Conservation (phyloP, 805 yeast species). For the Candida boleticola region DNA sequence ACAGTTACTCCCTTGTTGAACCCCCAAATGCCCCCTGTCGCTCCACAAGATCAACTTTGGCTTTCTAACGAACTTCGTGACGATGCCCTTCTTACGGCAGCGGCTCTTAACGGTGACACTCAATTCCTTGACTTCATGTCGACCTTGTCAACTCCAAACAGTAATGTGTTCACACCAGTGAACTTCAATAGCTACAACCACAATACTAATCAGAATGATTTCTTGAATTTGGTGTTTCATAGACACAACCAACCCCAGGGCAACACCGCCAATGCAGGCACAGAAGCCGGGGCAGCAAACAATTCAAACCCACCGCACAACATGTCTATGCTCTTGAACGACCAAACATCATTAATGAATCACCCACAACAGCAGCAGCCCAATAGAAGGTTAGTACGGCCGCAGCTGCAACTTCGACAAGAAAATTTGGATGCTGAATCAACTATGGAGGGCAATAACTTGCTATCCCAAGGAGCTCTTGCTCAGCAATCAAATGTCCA, state of each 20-base stretch:
- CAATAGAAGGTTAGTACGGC: background rate
- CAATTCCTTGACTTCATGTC: constrained; percentile 55
- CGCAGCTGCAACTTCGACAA: background rate
- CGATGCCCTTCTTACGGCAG: constrained; percentile 71
- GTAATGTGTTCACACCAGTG: constrained; percentile 5
- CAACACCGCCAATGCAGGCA: constrained; percentile 3
- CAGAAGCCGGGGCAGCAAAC: background rate
- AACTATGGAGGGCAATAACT: background rate
- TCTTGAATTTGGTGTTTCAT: constrained; percentile 54
- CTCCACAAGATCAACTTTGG: constrained; percentile 54
- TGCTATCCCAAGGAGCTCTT: background rate
- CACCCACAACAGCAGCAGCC: constrained; percentile 2
- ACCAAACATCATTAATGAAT: background rate
- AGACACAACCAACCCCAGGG: constrained; percentile 25
- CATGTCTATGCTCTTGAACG: constrained; percentile 16
- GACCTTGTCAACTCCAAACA: constrained; percentile 13
- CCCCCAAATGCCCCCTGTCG: background rate
- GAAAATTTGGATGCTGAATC: background rate
- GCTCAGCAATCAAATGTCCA: too few relatives aligned
- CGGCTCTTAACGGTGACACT: constrained; percentile 62
- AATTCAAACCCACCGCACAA: constrained; percentile 6
- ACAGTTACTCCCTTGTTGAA: background rate
- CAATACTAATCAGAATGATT: constrained; percentile 39
- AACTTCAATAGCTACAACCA: constrained; percentile 9
- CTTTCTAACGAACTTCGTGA: constrained; percentile 67